phyloP scores from a whole-genome alignment of 2,329 filamentous ascomycete species.

The Calonectria ilicicola region DNA sequence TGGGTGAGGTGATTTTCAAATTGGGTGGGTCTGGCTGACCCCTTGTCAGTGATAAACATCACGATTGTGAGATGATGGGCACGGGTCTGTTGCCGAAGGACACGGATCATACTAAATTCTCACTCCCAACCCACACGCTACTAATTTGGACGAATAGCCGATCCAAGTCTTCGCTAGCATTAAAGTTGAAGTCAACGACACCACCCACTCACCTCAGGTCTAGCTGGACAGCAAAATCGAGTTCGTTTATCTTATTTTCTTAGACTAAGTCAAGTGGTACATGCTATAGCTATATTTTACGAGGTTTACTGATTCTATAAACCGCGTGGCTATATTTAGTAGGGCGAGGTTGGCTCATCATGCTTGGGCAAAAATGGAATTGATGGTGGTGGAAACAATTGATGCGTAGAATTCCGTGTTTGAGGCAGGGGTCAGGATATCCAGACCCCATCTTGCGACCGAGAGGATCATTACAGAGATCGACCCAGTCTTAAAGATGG shows the following conservation, averaged over 20 bases:
- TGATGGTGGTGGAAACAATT: background rate
- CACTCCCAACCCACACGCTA: background rate
- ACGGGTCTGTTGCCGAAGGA: background rate
- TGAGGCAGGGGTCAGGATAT: background rate
- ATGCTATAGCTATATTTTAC: background rate
- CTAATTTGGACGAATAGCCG: background rate
- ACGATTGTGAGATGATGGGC: conserved; percentile 10
- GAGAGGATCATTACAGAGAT: conserved; percentile 10
- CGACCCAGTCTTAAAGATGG: background rate
- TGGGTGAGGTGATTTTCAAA: background rate
- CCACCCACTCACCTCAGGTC: conserved; percentile 1
- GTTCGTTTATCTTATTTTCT: conserved; percentile 6
- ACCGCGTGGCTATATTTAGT: conserved; percentile 23
- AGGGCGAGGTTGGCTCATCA: conserved; percentile 15
- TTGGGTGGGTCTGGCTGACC: background rate
- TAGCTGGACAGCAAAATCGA: conserved; percentile 6
- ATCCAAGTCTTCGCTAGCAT: conserved; percentile 5
- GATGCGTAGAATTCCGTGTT: conserved; percentile 18
- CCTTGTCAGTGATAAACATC: conserved; percentile 7
- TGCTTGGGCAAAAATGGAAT: conserved; percentile 13
- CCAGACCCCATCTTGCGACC: background rate
- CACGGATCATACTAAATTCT: background rate
- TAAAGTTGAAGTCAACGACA: conserved; percentile 9
- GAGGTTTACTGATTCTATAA: conserved; percentile 16
- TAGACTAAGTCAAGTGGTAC: conserved; percentile 4